Evolutionary conservation across 2,329 filamentous ascomycete species (phyloP).

Genomic region (Fusarium redolens): DNA sequence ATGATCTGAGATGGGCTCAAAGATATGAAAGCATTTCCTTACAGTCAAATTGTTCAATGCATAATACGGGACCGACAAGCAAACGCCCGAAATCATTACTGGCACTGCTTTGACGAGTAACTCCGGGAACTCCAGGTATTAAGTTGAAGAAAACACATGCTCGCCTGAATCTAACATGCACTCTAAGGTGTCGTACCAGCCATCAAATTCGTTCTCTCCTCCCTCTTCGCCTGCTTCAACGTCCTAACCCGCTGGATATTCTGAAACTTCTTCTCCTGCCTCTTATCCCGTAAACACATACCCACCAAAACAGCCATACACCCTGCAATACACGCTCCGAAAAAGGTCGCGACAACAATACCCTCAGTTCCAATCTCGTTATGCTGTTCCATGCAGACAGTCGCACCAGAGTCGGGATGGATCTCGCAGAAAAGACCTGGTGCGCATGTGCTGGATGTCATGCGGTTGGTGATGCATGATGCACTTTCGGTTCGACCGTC

Average conservation of each 20-base stretch:
- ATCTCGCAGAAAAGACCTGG: constrained; percentile 12
- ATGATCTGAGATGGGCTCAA: accelerated
- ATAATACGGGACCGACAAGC: accelerated
- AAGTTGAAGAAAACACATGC: neutral
- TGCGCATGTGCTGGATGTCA: constrained; percentile 20
- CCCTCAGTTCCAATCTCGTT: constrained; percentile 10
- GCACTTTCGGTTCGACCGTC: constrained; percentile 13
- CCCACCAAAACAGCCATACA: constrained; percentile 7
- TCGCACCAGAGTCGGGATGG: constrained; percentile 8
- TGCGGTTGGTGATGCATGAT: constrained; percentile 6
- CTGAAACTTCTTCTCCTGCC: constrained; percentile 1
- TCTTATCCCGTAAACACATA: constrained; percentile 10
- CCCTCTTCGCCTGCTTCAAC: neutral
- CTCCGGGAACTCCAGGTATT: neutral
- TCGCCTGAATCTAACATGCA: neutral
- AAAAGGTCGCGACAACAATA: constrained; percentile 6
- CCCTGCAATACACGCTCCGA: neutral
- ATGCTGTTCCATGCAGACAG: constrained; percentile 17
- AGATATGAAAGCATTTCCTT: neutral
- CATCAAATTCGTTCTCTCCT: constrained; percentile 7
- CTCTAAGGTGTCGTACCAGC: neutral
- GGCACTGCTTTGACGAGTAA: neutral
- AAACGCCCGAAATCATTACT: neutral
- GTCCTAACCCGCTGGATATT: constrained; percentile 9
- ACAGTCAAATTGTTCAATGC: neutral